Evolutionary conservation across 208 protist species (phyloP), one percentile per base, ranked within the genome.

Genomic region (Herpetomonas muscarum): DNA sequence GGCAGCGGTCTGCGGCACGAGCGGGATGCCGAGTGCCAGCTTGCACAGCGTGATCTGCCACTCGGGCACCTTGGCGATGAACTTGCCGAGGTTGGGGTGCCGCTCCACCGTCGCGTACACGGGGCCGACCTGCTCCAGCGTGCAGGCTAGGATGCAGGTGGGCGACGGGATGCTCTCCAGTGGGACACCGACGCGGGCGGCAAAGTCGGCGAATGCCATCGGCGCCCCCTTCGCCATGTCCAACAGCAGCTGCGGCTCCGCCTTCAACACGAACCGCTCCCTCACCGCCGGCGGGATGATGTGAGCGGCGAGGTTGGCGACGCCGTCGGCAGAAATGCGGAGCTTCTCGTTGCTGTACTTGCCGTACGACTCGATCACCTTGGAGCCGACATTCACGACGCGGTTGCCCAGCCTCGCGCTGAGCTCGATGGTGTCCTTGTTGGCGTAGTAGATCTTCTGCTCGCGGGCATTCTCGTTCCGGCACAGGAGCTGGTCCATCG

Each of bases 301-400:
- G n/a, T 86, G 71, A 1, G 67, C 53, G 21, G 61, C 71, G 0
- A 92, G 53, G 45, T 67, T 77, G 5, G 54, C 70, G 12, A 81
- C 70, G n/a, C 82, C 88, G n/a, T 92, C 85, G 12, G 70, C 48
- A 34, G 57, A 69, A 58, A 92, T 81, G 46, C 88, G 85, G 50
- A 94, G 62, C 46, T 89, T 84, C 29, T 85, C 81, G 45, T 89
- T 85, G 54, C 77, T 82, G 63, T 90, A 81, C 74, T 91, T 94
- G 21, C 72, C 56, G 44, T 77, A 82, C 3, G 88, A 70, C 68
- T 96, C 89, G 61, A 96, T 78, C 47, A 93, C 61, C 54, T 93
- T 93, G 41, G 68, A 61, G n/a, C 89, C 89, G 15, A 90, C 89
- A 49, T 86, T 64, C 59, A 84, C 70, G 28, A 93, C 74, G 34